Conservation (phyloP, 768 basidiomycete genomes). For the Leccinum obscurum region DNA sequence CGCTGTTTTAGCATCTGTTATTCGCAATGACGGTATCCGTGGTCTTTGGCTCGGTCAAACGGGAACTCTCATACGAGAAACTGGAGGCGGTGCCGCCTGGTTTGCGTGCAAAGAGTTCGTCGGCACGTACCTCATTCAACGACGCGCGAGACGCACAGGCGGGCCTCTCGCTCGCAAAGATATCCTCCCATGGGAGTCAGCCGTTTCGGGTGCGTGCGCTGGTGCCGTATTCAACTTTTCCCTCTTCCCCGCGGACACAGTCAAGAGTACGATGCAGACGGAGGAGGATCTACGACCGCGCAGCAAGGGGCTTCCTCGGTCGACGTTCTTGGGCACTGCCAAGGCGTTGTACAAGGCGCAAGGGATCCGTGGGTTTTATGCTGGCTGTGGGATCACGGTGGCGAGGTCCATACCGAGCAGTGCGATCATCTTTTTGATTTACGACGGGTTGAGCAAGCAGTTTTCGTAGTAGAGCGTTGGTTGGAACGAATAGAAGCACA, state of each 20-base stretch:
- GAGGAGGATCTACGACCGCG: conserved; percentile 79
- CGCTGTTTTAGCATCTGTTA: conserved; percentile 58
- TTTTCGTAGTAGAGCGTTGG: conserved; percentile 40
- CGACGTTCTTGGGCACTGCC: conserved; percentile 58
- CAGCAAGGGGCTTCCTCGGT: conserved; percentile 30
- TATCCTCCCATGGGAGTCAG: conserved; percentile 77
- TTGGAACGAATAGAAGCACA: not conserved
- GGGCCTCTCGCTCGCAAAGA: conserved; percentile 39
- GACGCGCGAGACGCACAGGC: conserved; percentile 37
- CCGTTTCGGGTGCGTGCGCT: conserved; percentile 82
- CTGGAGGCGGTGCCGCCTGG: conserved; percentile 90
- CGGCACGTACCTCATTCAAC: conserved; percentile 56
- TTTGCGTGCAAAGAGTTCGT: conserved; percentile 86
- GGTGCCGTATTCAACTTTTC: conserved; percentile 84
- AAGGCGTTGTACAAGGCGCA: conserved; percentile 70
- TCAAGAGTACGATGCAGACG: conserved; percentile 95
- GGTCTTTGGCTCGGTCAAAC: conserved; percentile 98
- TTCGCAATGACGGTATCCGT: conserved; percentile 67
- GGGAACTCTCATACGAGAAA: conserved; percentile 90
- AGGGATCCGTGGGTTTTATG: conserved; percentile 85
- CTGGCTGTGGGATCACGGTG: conserved; percentile 91
- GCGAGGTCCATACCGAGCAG: conserved; percentile 84
- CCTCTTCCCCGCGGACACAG: conserved; percentile 93
- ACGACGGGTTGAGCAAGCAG: conserved; percentile 66
- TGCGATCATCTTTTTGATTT: conserved; percentile 91